Conservation (phyloP, 2,329 filamentous ascomycete species). For the Beauveria asiatica region DNA sequence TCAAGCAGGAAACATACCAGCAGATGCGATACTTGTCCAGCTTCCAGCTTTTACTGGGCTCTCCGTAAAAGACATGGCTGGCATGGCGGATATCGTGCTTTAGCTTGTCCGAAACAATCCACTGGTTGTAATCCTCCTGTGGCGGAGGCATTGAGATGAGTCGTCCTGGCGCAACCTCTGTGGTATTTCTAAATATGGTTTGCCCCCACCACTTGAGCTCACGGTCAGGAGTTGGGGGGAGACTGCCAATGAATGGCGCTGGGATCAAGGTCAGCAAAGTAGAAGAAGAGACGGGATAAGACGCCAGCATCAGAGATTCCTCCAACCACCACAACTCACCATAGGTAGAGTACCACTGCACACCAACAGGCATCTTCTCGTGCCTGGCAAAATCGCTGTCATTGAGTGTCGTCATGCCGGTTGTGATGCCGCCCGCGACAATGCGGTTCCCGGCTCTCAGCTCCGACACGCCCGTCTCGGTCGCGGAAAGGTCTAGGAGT, state of each 20-base stretch:
- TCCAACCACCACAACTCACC: slow-evolving; percentile 16
- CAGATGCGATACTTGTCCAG: slow-evolving; percentile 56
- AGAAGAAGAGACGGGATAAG: too few relatives aligned
- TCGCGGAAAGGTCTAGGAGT: slow-evolving; percentile 43
- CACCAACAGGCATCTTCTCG: slow-evolving; percentile 40
- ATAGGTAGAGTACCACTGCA: slow-evolving; percentile 31
- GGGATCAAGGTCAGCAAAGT: slow-evolving; percentile 19
- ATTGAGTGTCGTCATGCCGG: slow-evolving; percentile 47
- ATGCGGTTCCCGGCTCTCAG: slow-evolving; percentile 47
- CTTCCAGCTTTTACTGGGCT: slow-evolving; percentile 45
- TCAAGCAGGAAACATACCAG: slow-evolving; percentile 40
- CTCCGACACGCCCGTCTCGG: slow-evolving; percentile 34
- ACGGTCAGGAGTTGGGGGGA: slow-evolving; percentile 43
- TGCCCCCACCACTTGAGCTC: slow-evolving; percentile 55
- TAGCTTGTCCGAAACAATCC: slow-evolving; percentile 47
- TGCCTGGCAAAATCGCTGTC: slow-evolving; percentile 36
- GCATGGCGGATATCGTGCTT: slow-evolving; percentile 51
- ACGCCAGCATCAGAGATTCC: not conserved
- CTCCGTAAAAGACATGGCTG: slow-evolving; percentile 51
- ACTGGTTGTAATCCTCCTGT: slow-evolving; percentile 51
- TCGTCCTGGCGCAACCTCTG: slow-evolving; percentile 42
- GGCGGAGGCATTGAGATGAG: slow-evolving; percentile 49
- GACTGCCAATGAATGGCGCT: slow-evolving; percentile 49
- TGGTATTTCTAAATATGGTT: slow-evolving; percentile 49
- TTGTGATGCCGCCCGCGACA: slow-evolving; percentile 50